Percentiles rank a stretch among this genome's conserved stretches.
Evolutionary conservation across 2,329 filamentous ascomycete genomes (phyloP).

Genomic region (Erysiphe pulchra): DNA sequence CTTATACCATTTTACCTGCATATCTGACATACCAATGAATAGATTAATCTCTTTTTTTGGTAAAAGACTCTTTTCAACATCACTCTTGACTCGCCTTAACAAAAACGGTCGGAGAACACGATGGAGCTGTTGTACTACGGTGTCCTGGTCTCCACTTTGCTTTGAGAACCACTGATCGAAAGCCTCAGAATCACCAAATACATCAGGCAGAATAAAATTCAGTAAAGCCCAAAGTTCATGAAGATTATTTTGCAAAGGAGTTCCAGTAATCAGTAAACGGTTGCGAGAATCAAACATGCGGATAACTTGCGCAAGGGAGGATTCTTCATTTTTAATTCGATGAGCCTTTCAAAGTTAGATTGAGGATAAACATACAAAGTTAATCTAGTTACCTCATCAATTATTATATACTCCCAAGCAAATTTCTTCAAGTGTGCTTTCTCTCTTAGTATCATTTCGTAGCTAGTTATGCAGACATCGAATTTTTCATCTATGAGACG

Average conservation of each 20-base stretch:
- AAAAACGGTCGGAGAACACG: constrained; percentile 81
- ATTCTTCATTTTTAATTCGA: constrained; percentile 98
- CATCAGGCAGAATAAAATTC: constrained; percentile 93
- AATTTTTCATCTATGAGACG: constrained; percentile 86
- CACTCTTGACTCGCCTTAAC: constrained; percentile 82
- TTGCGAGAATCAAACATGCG: constrained; percentile 90
- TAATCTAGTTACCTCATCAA: constrained; percentile 40
- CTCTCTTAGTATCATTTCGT: constrained; percentile 94
- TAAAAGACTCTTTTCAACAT: constrained; percentile 90
- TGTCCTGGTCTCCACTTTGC: constrained; percentile 76
- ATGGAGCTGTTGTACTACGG: constrained; percentile 86
- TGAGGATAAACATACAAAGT: neutral
- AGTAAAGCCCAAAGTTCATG: constrained; percentile 94
- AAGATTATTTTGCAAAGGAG: constrained; percentile 88
- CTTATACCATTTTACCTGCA: constrained; percentile 98
- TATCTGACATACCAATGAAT: constrained; percentile 95
- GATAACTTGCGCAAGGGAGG: constrained; percentile 86
- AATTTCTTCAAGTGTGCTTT: constrained; percentile 92
- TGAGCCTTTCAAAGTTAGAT: constrained; percentile 28
- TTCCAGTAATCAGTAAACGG: constrained; percentile 83
- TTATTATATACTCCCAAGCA: constrained; percentile 98
- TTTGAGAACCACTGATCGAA: constrained; percentile 97
- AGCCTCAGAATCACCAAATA: constrained; percentile 87
- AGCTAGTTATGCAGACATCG: constrained; percentile 93
- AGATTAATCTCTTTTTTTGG: constrained; percentile 96